Evolutionary conservation across 2,329 filamentous ascomycete genomes (phyloP), one percentile per base, ranked within the genome.

Genomic region (Microsporum canis): DNA sequence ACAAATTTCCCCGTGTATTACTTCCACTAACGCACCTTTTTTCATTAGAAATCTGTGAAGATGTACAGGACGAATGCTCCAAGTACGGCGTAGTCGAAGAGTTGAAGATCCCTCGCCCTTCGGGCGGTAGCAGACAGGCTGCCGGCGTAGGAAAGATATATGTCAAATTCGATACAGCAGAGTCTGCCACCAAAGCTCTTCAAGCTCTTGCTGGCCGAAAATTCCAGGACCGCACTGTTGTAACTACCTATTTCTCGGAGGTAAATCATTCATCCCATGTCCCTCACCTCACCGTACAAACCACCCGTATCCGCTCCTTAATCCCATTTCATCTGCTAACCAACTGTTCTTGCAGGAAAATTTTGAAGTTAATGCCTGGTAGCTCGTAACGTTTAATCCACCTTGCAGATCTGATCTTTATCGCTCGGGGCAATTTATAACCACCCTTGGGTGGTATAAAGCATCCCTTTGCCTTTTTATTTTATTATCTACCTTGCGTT

Each of bases 81-180:
- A 99, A 99, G 74, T 99, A 88, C 71, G 94, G 95, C 64, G 82
- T 80, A 58, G 83, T 99, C 33, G 66, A 91, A 47, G 88, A 91
- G n/a, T 79, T 97, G 75, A 99, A 99, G 79, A 87, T 99, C 62
- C 94, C 94, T 3, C 84, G 94, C 63, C 92, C 94, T 1, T 85
- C 84, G 27, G 88, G 89, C 67, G 90, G 89, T 57, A 89, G 86
- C 73, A 85, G 91, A 68, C 88, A 94, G 71, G 89, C 87, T 27
- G 84, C 89, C 34, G 94, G 94, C 55, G 91, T 99, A 27, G 94
- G 94, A 72, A 99, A 97, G 81, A 97, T 99, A 67, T 99, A 87
- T 72, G 87, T 99, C 78, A 97, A 96, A 73, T 99, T 90, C 71
- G 89, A 94, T 65, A 83, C 80, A 2, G 78, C 83, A 1, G 89